phyloP scores from a whole-genome alignment of 495 filamentous ascomycete genomes.

The Hypoxylon cercidicola region DNA sequence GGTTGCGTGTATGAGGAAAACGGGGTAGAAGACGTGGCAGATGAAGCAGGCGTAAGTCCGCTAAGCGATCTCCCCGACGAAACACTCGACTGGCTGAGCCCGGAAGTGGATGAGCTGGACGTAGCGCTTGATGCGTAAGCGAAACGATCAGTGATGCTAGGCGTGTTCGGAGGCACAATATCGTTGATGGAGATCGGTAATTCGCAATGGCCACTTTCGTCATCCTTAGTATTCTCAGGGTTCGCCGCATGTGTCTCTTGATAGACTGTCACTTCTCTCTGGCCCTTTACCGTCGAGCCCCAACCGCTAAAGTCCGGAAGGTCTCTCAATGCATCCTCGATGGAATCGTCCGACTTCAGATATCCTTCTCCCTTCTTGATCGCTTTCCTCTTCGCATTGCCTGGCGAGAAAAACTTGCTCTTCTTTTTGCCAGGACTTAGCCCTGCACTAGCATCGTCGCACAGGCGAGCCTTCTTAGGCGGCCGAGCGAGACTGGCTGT shows the following conservation, averaged over 20 bases:
- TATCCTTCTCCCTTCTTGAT: slow-evolving; percentile 42
- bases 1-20: slow-evolving; percentile 37
- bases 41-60: slow-evolving; percentile 45
- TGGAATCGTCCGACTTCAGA: slow-evolving; percentile 58
- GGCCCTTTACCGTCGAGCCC: slow-evolving; percentile 26
- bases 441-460: slow-evolving; percentile 48
- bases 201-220: slow-evolving; percentile 7
- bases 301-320: slow-evolving; percentile 52
- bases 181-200: not conserved
- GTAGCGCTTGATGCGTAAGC: slow-evolving; percentile 16
- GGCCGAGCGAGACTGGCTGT: slow-evolving; percentile 43
- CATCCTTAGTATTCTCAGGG: slow-evolving; percentile 18
- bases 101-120: not conserved
- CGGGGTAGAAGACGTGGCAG: slow-evolving; percentile 34
- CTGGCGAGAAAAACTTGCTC: slow-evolving; percentile 56
- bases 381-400: slow-evolving; percentile 26
- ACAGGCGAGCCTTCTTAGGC: slow-evolving; percentile 61
- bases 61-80: slow-evolving; percentile 41
- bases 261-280: slow-evolving; percentile 43
- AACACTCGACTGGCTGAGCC: slow-evolving; percentile 15
- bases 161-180: slow-evolving; percentile 27
- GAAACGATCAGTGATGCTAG: slow-evolving; percentile 33
- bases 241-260: slow-evolving; percentile 24
- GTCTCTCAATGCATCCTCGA: slow-evolving; percentile 56
- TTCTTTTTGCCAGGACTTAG: slow-evolving; percentile 40